Conservation (phyloP, 1,284 basidiomycete genomes). For the Melanopsichium pennsylvanicum region DNA sequence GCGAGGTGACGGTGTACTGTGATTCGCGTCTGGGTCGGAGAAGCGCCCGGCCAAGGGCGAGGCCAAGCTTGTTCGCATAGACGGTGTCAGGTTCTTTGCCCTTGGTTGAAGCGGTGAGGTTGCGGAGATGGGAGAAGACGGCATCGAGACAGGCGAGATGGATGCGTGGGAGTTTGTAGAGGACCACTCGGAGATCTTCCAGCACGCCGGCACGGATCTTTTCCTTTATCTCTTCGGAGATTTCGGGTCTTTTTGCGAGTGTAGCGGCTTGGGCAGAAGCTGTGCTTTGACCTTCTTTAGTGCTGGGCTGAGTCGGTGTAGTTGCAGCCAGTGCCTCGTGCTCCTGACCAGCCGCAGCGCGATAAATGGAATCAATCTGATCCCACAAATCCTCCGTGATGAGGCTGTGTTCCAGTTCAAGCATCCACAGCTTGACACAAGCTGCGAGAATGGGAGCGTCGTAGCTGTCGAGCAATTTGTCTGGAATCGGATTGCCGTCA, state of each 20-base stretch:
- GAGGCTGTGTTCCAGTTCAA: constrained; percentile 58
- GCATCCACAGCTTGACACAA: constrained; percentile 78
- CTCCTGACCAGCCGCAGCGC: constrained; percentile 55
- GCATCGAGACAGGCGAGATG: constrained; percentile 84
- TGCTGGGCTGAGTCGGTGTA: constrained; percentile 4
- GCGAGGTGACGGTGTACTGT: constrained; percentile 81
- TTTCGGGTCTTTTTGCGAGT: constrained; percentile 72
- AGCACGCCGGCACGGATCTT: constrained; percentile 72
- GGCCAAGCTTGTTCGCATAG: constrained; percentile 83
- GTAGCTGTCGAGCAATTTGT: constrained; percentile 76
- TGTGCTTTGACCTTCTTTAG: not conserved
- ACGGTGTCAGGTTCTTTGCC: constrained; percentile 74
- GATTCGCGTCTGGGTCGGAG: constrained; percentile 83
- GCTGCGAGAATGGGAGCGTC: constrained; percentile 86
- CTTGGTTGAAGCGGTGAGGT: constrained; percentile 74
- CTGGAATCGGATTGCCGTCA: constrained; percentile 27
- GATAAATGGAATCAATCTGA: constrained; percentile 56
- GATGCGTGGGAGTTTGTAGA: constrained; percentile 78
- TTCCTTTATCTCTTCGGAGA: constrained; percentile 77
- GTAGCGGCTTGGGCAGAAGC: not conserved
- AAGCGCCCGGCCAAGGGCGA: constrained; percentile 84
- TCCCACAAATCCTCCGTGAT: constrained; percentile 58
- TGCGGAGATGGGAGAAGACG: constrained; percentile 77
- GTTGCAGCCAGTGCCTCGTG: constrained; percentile 37
- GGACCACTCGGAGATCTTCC: constrained; percentile 74